Base-by-base conservation (phyloP, 228 moss, liverwort and hornwort genomes). In the Sphagnum fallax region DNA sequence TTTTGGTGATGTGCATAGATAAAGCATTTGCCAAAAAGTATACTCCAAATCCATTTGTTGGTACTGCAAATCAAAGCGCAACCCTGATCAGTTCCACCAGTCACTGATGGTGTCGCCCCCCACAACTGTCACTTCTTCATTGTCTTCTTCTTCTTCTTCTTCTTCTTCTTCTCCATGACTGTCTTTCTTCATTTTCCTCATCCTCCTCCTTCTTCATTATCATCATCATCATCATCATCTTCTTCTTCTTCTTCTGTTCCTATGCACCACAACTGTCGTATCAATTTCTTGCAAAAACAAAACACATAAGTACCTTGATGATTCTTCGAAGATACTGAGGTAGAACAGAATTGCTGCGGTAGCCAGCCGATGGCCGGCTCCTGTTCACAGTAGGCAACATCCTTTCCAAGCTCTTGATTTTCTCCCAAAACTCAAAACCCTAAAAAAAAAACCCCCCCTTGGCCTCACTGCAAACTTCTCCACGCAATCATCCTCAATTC, bases 11-110 rank as follows among this genome's bases (percentile, higher is more conserved):
- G 91, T 91, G 74, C 97, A 97, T 32, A 97, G 93, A 73, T 97
- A 84, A 82, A 97, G 85, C 97, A 97, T 97, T 87, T 97, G 97
- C 97, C 97, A 97, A 65, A 97, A 97, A n/a, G 97, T 97, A 78
- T 91, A 93, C 80, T 97, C 97, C 79, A 93, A 83, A 72, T 97
- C 93, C 97, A 97, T 97, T 91, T 97, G 95, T 79, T 89, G 89
- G 77, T 92, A 96, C 92, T 94, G 84, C 70, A 79, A 61, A 66
- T 15, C 72, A 10, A 72, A 69, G 53, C 79, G 63, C 62, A 65
- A 71, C 16, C 64, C 66, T 60, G 48, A 49, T 76, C 60, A 76
- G 58, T 10, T 49, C 18, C 13, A 62, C 12, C 9, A 52, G 50
- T 9, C 18, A 0, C 55, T 55, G 0, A 32, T 50, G 4, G 60